A percentile compares a stretch with the other conserved stretches of the same genome.
Evolutionary conservation across 176 grass and related monocot genomes (phyloP).

Genomic region (Juncus effusus): DNA sequence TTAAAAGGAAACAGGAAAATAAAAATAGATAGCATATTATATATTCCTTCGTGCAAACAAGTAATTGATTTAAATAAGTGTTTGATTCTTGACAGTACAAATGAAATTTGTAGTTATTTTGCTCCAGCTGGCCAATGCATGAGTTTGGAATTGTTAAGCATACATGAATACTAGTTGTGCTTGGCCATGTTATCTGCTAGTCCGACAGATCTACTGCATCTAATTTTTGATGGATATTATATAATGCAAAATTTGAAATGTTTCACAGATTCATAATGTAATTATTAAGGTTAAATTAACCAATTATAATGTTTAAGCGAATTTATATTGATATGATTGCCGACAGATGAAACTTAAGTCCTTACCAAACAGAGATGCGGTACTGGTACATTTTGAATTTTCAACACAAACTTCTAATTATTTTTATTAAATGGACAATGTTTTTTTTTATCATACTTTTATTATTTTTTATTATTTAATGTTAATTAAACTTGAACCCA

Average conservation of each 20-base stretch:
- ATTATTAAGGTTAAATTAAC: not conserved
- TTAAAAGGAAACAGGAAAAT: constrained; percentile 10
- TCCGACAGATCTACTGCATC: constrained; percentile 20
- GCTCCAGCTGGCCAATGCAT: constrained; percentile 19
- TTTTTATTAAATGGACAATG: no score
- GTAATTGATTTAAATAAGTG: constrained; percentile 1
- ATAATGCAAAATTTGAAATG: constrained; percentile 2
- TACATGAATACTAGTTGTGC: constrained; percentile 1
- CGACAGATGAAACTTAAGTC: not conserved
- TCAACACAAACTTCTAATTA: no score
- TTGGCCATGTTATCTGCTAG: constrained; percentile 17
- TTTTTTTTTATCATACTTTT: no score
- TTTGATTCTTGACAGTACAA: not conserved
- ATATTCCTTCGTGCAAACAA: constrained; percentile 13
- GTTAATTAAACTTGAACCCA: no score
- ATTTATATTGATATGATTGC: not conserved
- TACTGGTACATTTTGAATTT: not conserved
- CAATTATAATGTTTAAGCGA: not conserved
- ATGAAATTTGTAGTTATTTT: not conserved
- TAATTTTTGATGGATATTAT: not conserved
- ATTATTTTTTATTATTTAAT: no score
- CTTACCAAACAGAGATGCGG: not conserved
- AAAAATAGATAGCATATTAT: constrained; percentile 1
- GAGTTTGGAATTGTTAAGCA: constrained; percentile 11
- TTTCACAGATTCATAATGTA: not conserved